These are phyloP conservation scores for Conringia planisiliqua DNA, from an alignment of 345 rosid genomes.

Conservation along the genomic window DNA sequence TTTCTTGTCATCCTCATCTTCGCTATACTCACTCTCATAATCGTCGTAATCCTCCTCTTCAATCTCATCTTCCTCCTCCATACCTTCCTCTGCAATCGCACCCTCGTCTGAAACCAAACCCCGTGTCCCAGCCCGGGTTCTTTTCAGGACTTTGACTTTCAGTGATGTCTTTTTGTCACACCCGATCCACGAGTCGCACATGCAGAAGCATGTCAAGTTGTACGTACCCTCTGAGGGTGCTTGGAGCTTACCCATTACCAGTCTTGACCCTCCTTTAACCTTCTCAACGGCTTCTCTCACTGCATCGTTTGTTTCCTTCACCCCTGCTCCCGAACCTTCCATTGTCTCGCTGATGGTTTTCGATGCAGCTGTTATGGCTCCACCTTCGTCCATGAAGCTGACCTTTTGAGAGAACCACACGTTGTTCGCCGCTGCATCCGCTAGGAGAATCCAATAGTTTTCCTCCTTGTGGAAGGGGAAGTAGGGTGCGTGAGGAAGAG, in stretches of 20 bases:
- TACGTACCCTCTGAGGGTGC: conserved; percentile 87
- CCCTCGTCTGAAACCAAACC: conserved; percentile 70
- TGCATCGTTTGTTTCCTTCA: conserved; percentile 63
- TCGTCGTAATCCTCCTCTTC: conserved; percentile 90
- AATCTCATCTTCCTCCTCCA: conserved; percentile 89
- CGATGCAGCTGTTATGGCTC: conserved; percentile 72
- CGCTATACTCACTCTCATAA: conserved; percentile 92
- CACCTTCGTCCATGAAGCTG: conserved; percentile 89
- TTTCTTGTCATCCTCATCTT: conserved; percentile 77
- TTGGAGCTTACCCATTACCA: conserved; percentile 87
- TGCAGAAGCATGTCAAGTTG: conserved; percentile 78
- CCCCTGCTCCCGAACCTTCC: conserved; percentile 89
- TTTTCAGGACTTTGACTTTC: conserved; percentile 78
- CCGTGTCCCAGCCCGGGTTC: conserved; percentile 82
- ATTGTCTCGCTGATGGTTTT: conserved; percentile 84
- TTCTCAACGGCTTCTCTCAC: conserved; percentile 69
- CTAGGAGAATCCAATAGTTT: conserved; percentile 89
- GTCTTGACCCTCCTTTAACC: conserved; percentile 79
- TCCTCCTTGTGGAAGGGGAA: conserved; percentile 97
- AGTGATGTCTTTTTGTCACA: conserved; percentile 66
- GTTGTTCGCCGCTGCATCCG: conserved; percentile 65
- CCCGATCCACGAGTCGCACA: conserved; percentile 96
- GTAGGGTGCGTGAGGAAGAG: conserved; percentile 82
- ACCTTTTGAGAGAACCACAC: conserved; percentile 96
- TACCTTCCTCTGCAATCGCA: conserved; percentile 66